Conservation (phyloP, 192 early-diverging fungal species). For the Paraglomus brasilianum region DNA sequence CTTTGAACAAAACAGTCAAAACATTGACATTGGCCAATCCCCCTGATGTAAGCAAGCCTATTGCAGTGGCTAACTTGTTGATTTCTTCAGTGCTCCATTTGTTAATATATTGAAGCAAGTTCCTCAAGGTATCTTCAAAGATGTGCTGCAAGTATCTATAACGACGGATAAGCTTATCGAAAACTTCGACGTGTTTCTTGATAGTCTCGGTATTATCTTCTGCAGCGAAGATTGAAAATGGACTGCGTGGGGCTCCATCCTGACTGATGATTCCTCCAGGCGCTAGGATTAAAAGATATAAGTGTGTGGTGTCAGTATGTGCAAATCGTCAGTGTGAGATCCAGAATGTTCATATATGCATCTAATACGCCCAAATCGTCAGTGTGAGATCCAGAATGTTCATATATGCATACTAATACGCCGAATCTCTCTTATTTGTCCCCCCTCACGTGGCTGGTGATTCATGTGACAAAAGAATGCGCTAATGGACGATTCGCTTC, state of each 20-base stretch:
- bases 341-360: background rate
- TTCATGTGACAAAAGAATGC: too few relatives aligned
- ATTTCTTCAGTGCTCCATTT: conserved; percentile 79
- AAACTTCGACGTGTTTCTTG: conserved; percentile 77
- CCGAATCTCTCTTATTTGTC: conserved; percentile 37
- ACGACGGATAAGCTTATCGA: conserved; percentile 86
- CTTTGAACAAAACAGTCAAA: conserved; percentile 79
- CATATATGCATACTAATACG: background rate
- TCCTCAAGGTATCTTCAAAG: conserved; percentile 82
- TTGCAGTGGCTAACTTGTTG: conserved; percentile 74
- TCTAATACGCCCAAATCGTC: background rate
- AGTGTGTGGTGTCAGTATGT: background rate
- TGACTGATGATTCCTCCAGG: conserved; percentile 76
- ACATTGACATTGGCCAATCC: conserved; percentile 71
- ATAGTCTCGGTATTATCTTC: conserved; percentile 69
- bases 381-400: background rate
- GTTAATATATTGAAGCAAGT: conserved; percentile 88
- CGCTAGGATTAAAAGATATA: conserved; percentile 43
- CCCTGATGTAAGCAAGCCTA: conserved; percentile 69
- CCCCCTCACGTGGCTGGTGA: conserved; percentile 21
- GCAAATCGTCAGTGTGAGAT: background rate
- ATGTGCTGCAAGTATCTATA: conserved; percentile 91
- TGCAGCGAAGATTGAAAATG: conserved; percentile 77
- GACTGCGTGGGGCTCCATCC: conserved; percentile 74
- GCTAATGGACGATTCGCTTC: background rate